Evolutionary conservation across 768 basidiomycete species (phyloP).

Genomic region (Boletus sp.): DNA sequence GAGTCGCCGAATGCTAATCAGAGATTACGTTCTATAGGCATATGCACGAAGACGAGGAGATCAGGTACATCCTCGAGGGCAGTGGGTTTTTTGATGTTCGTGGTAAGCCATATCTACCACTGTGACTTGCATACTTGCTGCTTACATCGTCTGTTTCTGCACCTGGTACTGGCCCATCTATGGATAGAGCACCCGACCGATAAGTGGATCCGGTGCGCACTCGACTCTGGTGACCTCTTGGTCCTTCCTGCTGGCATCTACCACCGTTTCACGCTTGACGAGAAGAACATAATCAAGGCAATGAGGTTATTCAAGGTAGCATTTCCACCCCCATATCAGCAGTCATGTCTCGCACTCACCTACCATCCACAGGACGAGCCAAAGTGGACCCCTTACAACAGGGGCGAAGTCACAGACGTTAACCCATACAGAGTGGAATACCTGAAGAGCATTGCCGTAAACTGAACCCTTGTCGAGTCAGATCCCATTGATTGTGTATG

Average conservation of each 20-base stretch:
- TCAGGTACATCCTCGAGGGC: conserved; percentile 84
- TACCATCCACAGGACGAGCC: conserved; percentile 69
- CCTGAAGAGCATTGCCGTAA: conserved; percentile 47
- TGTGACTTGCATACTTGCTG: background rate
- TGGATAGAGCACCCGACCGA: conserved; percentile 63
- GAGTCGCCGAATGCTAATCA: background rate
- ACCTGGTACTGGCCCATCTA: background rate
- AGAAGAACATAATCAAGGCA: conserved; percentile 67
- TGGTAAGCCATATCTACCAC: conserved; percentile 45
- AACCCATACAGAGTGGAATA: conserved; percentile 67
- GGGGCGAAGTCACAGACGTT: conserved; percentile 56
- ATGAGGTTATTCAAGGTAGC: conserved; percentile 82
- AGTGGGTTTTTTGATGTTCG: conserved; percentile 91
- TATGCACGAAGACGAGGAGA: conserved; percentile 96
- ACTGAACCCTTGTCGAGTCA: conserved; percentile 4
- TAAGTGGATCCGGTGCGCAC: conserved; percentile 78
- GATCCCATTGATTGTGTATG: background rate
- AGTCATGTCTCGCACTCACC: background rate
- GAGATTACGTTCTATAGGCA: conserved; percentile 48
- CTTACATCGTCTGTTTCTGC: background rate
- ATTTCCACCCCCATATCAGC: background rate
- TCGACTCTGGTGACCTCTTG: conserved; percentile 78
- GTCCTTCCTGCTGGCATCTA: conserved; percentile 90
- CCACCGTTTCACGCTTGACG: conserved; percentile 91
- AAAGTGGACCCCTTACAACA: conserved; percentile 82